Conservation (phyloP, 106 monocot genomes). For the Posidonia australis region DNA sequence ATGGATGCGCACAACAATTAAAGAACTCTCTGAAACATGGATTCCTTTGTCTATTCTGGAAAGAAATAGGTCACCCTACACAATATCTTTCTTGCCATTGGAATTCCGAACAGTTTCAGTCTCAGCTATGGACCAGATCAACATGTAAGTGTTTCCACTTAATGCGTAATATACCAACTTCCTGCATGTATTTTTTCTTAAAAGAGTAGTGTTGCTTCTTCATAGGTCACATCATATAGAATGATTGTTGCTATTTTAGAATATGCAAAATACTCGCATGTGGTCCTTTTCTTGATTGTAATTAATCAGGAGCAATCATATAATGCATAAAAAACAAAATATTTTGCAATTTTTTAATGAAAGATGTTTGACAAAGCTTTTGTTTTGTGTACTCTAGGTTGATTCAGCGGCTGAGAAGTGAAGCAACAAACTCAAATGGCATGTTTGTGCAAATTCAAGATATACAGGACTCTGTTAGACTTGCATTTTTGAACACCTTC, state of each 20-base stretch:
- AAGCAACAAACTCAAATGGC: constrained; percentile 43
- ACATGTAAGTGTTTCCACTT: constrained; percentile 33
- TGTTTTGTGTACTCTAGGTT: constrained; percentile 37
- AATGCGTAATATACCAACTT: not conserved
- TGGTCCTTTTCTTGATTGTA: no score
- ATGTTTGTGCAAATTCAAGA: constrained; percentile 60
- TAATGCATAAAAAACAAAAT: not conserved
- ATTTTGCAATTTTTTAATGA: not conserved
- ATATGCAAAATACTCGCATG: no score
- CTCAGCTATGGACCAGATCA: constrained; percentile 97
- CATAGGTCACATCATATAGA: not conserved
- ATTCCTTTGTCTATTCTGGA: constrained; percentile 82
- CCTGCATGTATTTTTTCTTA: not conserved
- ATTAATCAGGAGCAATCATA: no score
- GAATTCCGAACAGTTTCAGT: constrained; percentile 48
- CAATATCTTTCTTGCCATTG: constrained; percentile 81
- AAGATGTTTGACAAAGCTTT: not conserved
- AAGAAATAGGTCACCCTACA: constrained; percentile 83
- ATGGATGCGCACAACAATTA: constrained; percentile 80
- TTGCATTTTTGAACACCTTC: constrained; percentile 89
- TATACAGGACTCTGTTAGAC: constrained; percentile 77
- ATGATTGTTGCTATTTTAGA: no score
- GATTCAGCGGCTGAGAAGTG: constrained; percentile 66
- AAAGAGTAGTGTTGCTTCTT: not conserved
- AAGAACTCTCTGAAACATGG: constrained; percentile 86